Percentiles rank a stretch among this genome's conserved stretches.
phyloP scores from a whole-genome alignment of 2,329 filamentous ascomycete species.

The Lasiodiplodia theobromae region DNA sequence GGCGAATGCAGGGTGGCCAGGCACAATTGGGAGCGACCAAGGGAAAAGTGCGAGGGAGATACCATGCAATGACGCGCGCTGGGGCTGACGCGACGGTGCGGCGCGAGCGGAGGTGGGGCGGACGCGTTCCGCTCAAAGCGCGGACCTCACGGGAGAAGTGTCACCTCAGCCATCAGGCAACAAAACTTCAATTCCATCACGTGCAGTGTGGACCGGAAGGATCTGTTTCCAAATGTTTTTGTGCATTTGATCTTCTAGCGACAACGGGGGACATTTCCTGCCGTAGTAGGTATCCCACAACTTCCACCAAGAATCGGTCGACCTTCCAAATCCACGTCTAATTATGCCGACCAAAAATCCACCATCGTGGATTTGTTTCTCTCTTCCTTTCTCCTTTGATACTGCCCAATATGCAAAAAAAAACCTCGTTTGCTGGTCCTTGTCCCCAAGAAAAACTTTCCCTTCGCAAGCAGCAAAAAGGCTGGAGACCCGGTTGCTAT shows the following conservation, averaged over 20 bases:
- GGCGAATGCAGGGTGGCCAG: neutral
- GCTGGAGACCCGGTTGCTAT: slow-evolving; percentile 8
- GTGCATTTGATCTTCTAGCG: slow-evolving; percentile 26
- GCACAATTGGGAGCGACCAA: neutral
- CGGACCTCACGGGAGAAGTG: neutral
- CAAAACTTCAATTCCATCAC: neutral
- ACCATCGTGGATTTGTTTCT: neutral
- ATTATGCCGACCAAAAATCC: slow-evolving; percentile 11
- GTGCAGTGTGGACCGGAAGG: neutral
- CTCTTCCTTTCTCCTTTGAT: neutral
- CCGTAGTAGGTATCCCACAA: slow-evolving; percentile 25
- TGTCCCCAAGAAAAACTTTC: neutral
- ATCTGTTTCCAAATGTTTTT: slow-evolving; percentile 25
- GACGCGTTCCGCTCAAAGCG: slow-evolving; percentile 1
- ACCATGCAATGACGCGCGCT: slow-evolving; percentile 9
- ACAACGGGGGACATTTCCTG: slow-evolving; percentile 20
- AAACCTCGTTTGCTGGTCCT: neutral
- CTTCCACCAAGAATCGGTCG: slow-evolving; percentile 7
- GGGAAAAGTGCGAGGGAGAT: slow-evolving; percentile 1
- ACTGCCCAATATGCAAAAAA: slow-evolving; percentile 16
- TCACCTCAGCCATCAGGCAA: neutral
- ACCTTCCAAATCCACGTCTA: slow-evolving; percentile 15
- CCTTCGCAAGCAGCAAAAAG: slow-evolving; percentile 8
- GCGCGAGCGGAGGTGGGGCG: slow-evolving; percentile 5
- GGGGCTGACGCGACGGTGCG: neutral